A percentile compares a stretch with the other conserved stretches of the same genome.
Conservation (phyloP, 345 rosid genomes). For the Hypericum androsaemum region DNA sequence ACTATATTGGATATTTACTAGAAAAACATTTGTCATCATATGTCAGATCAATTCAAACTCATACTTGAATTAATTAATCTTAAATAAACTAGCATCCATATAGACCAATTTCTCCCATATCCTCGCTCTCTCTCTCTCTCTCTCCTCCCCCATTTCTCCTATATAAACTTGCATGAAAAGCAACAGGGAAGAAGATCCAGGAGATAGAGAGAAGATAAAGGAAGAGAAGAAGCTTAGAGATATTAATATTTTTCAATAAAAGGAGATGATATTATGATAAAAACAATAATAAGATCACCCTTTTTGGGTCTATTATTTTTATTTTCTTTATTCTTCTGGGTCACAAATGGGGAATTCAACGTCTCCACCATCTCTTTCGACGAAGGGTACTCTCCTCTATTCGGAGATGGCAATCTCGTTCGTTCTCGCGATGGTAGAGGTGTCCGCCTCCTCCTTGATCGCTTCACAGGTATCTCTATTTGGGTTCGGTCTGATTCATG, state of each 20-base stretch:
- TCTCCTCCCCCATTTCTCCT: background rate
- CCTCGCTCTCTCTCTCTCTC: background rate
- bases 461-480: constrained; percentile 44
- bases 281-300: constrained; percentile 12
- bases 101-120: background rate
- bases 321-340: background rate
- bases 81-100: too few relatives aligned
- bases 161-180: constrained; percentile 2
- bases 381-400: constrained; percentile 71
- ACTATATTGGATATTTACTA: too few relatives aligned
- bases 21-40: too few relatives aligned
- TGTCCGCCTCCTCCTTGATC: constrained; percentile 84
- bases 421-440: constrained; percentile 63
- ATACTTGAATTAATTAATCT: too few relatives aligned
- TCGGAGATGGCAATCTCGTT: constrained; percentile 67
- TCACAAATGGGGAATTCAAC: constrained; percentile 23
- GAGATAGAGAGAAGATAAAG: background rate
- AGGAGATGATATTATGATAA: background rate
- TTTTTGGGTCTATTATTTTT: constrained; percentile 1
- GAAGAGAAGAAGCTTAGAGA: background rate
- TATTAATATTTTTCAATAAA: background rate
- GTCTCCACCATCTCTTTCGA: constrained; percentile 57
- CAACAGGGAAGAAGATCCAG: background rate
- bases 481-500: too few relatives aligned
- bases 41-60: too few relatives aligned